These are phyloP conservation scores for Jamesozyma jinghongensis DNA, from an alignment of 805 yeast species.

Conservation along the genomic window DNA sequence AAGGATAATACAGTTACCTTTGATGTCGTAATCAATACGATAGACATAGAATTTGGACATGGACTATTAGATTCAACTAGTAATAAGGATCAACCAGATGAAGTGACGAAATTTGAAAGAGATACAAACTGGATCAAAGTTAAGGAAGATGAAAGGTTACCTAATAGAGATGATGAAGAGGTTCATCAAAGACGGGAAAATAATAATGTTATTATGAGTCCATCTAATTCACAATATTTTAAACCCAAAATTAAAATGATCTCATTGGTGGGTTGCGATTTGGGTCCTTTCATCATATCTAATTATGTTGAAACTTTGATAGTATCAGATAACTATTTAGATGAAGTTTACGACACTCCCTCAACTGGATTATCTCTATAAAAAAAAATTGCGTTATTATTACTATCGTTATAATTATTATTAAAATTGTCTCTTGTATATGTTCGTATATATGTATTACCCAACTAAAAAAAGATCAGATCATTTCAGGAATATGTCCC, in stretches of 20 bases:
- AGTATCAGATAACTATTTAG: neutral
- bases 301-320: slow-evolving; percentile 27
- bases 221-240: neutral
- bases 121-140: slow-evolving; percentile 27
- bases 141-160: slow-evolving; percentile 19
- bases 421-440: neutral
- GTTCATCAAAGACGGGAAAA: too few relatives aligned
- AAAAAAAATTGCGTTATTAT: neutral
- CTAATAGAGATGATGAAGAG: slow-evolving; percentile 1
- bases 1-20: slow-evolving; percentile 23
- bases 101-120: slow-evolving; percentile 17
- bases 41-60: slow-evolving; percentile 24
- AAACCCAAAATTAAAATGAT: slow-evolving; percentile 22
- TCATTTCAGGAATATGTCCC: slow-evolving; percentile 27
- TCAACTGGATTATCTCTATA: neutral
- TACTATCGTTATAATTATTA: neutral
- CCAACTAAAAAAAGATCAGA: slow-evolving; percentile 10
- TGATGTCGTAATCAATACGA: slow-evolving; percentile 22
- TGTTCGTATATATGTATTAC: neutral
- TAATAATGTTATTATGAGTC: neutral
- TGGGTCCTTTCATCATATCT: slow-evolving; percentile 35
- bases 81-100: slow-evolving; percentile 4
- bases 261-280: slow-evolving; percentile 34
- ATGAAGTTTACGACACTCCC: slow-evolving; percentile 1
- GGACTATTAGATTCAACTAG: slow-evolving; percentile 2